Base-by-base conservation (phyloP, 352 stramenopile genomes). In the Phytophthora pseudosyringae region DNA sequence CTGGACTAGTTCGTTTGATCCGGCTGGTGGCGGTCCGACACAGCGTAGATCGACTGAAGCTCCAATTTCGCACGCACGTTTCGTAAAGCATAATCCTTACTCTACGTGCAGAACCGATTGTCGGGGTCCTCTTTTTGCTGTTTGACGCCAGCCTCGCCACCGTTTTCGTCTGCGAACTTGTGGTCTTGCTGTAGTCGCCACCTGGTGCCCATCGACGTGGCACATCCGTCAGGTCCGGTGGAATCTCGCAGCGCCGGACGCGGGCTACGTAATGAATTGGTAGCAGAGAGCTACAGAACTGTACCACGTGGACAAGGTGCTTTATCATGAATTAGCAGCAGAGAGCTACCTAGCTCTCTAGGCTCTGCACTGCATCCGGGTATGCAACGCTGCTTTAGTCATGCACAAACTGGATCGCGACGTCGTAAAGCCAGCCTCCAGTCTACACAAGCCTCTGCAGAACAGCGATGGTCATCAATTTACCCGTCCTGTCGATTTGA, bases 131-230 rank as follows among this genome's bases (percentile, higher is more conserved):
- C 45, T 48, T 52, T 66, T 16, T 28, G 3, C 18, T 46, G 36
- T 18, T 33, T 45, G 32, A 15, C 26, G 33, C 55, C 12, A 29
- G 45, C 16, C 18, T 33, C 38, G 21, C 46, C 47, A 52, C 57
- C 11, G 35, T 59, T 52, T 52, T 58, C 39, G 47, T 46, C 38
- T 40, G 47, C 40, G 32, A 60, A 48, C 35, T 60, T 67, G 59
- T 67, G 50, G 49, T 50, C 21, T 67, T 61, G 59, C 49, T 67
- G 50, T 67, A 61, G 50, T 67, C 59, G 59, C 41, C 59, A 67
- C 59, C 59, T 67, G 50, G 59, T 50, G 43, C 50, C 33, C 50
- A 67, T 62, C 50, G 13, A 35, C 26, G 26, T 28, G 10, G 50
- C 26, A 56, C 12, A 7, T 38, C 28, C 45, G 45, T 16, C 18